A percentile compares a stretch with the other conserved stretches of the same genome.
These are phyloP conservation scores for Blumeriella jaapii DNA, from an alignment of 2,329 filamentous ascomycete genomes.

Conservation along the genomic window DNA sequence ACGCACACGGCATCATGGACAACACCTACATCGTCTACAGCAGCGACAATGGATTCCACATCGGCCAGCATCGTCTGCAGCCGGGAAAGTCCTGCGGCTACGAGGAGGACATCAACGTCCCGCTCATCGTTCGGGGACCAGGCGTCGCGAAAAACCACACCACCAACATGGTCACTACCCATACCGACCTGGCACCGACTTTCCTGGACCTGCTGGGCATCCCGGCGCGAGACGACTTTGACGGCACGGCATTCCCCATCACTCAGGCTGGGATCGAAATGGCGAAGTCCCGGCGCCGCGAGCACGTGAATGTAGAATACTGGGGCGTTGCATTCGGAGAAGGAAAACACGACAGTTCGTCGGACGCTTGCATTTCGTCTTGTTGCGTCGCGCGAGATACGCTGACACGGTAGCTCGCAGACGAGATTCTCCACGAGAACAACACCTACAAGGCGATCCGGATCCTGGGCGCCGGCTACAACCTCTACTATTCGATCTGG, in stretches of 20 bases:
- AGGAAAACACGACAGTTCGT: conserved; percentile 9
- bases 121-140: conserved; percentile 45
- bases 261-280: conserved; percentile 10
- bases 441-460: conserved; percentile 39
- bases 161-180: conserved; percentile 36
- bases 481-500: conserved; percentile 55
- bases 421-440: conserved; percentile 19
- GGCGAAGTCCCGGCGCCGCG: conserved; percentile 23
- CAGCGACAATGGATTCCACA: conserved; percentile 41
- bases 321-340: conserved; percentile 28
- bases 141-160: conserved; percentile 33
- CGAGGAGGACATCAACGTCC: conserved; percentile 39
- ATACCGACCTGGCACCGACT: conserved; percentile 41
- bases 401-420: background rate
- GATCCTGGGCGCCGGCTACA: conserved; percentile 37
- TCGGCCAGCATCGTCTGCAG: conserved; percentile 37
- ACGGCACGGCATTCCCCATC: conserved; percentile 33
- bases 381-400: no score
- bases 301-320: conserved; percentile 37
- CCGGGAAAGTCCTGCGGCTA: conserved; percentile 38
- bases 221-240: conserved; percentile 32
- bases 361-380: background rate
- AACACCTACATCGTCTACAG: conserved; percentile 48
- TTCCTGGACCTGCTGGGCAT: conserved; percentile 31
- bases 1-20: conserved; percentile 28